Base-by-base conservation (phyloP, 2,329 filamentous ascomycete genomes). In the Ascochyta viciae-villosae region DNA sequence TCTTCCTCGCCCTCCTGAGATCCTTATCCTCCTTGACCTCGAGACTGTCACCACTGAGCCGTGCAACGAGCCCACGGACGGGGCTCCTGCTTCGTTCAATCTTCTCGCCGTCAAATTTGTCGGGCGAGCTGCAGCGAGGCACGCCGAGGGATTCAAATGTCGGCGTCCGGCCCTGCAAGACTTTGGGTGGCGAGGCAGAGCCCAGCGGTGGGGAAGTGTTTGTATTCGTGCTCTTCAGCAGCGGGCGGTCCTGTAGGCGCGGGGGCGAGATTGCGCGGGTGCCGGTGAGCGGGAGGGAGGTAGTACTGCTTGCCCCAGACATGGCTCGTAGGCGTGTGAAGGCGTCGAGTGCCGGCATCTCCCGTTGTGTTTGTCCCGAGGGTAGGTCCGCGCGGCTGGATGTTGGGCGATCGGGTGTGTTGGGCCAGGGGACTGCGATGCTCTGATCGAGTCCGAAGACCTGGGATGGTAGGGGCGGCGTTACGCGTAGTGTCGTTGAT, bases 241-340 rank as follows among this genome's bases (percentile, higher is more conserved):
- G 31, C 2, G 53, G 53, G 6, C 53, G 53, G 38, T 56, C 53
- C 6, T 50, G 43, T 3, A 56, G 43, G 4, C 53, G 53, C 0
- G 53, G 53, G 1, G 53, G 53, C 13, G 53, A 56, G 19, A 42
- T n/a, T 2, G 42, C 50, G 35, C 56, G 60, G 3, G 57, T 49
- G 10, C 66, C 67, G 33, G 67, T 62, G 2, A 71, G 55, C 0
- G 71, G 70, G 3, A 73, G 62, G 15, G 58, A 64, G 3, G 65
- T 55, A 3, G 63, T 56, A 55, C 61, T 65, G 51, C 61, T 65
- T 27, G 48, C 59, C 31, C 50, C 44, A 4, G 60, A 62, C 49
- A 50, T 52, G 50, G 31, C 52, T 39, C 40, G 48, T 13, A 54
- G 24, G 8, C 48, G 46, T 10, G 54, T 34, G 15, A 53, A 22